Percentiles rank a stretch among this genome's conserved stretches.
Conservation (phyloP, 306 rosid species). For the Phaseolus lunatus region DNA sequence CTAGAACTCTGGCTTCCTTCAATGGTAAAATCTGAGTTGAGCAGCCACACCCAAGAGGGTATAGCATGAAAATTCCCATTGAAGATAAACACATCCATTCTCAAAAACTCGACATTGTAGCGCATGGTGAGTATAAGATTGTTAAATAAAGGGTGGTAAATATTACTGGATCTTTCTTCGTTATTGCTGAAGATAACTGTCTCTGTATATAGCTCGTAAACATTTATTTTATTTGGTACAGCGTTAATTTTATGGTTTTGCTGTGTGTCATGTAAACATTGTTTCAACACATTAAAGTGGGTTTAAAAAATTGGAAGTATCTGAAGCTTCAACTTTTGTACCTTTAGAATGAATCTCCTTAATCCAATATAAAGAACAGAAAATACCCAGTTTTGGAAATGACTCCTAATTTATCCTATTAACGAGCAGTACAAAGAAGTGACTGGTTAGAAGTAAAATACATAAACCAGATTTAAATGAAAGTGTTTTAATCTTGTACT, state of each 20-base stretch:
- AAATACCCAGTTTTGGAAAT: not conserved
- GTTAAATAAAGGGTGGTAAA: conserved; percentile 40
- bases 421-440: not conserved
- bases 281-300: not conserved
- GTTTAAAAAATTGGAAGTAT: not conserved
- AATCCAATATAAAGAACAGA: not conserved
- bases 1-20: conserved; percentile 94
- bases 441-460: not conserved
- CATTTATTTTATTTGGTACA: conserved; percentile 19
- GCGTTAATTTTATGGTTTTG: conserved; percentile 21
- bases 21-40: conserved; percentile 52
- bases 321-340: conserved; percentile 33
- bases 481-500: no score
- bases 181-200: conserved; percentile 29
- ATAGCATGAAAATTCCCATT: conserved; percentile 43
- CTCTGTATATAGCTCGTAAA: conserved; percentile 47
- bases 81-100: conserved; percentile 36
- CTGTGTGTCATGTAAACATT: conserved; percentile 32
- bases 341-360: not conserved
- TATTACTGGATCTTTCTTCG: conserved; percentile 32
- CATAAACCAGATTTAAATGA: not conserved
- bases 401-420: not conserved
- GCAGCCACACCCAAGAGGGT: conserved; percentile 53
- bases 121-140: conserved; percentile 29
- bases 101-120: conserved; percentile 4